These are phyloP conservation scores for Asterionellopsis glacialis DNA, from an alignment of 108 stramenopile species.

Conservation along the genomic window DNA sequence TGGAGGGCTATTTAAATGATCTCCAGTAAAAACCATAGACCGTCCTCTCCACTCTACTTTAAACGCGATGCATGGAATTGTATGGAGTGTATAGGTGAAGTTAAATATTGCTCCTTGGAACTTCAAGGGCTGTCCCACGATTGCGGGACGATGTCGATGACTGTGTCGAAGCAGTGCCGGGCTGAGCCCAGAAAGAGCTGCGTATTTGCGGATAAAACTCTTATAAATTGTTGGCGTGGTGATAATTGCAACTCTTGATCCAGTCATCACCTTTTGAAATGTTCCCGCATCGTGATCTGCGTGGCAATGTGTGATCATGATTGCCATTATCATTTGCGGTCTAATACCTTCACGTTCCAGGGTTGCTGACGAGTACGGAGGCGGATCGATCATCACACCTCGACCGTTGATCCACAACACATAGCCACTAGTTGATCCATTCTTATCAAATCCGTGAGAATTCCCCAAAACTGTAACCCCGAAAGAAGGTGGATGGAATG, in stretches of 20 bases:
- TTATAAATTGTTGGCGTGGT: slow-evolving; percentile 94
- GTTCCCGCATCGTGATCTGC: slow-evolving; percentile 95
- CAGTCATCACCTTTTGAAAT: slow-evolving; percentile 91
- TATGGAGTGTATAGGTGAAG: slow-evolving; percentile 89
- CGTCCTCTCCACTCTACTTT: slow-evolving; percentile 86
- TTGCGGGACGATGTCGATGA: slow-evolving; percentile 84
- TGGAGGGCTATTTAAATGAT: slow-evolving; percentile 88
- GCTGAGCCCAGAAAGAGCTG: slow-evolving; percentile 83
- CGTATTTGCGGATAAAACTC: slow-evolving; percentile 93
- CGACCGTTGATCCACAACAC: slow-evolving; percentile 94
- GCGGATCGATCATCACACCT: slow-evolving; percentile 95
- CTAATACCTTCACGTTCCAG: slow-evolving; percentile 84
- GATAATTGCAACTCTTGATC: slow-evolving; percentile 82
- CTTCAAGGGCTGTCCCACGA: slow-evolving; percentile 81
- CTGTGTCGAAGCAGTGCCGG: slow-evolving; percentile 72
- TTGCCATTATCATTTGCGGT: slow-evolving; percentile 84
- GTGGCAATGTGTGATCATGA: slow-evolving; percentile 92
- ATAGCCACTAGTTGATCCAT: slow-evolving; percentile 90
- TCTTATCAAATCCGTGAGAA: slow-evolving; percentile 92
- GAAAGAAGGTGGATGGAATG: slow-evolving; percentile 89
- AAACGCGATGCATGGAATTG: slow-evolving; percentile 91
- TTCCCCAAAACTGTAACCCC: slow-evolving; percentile 91
- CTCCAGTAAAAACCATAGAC: slow-evolving; percentile 89
- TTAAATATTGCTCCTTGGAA: slow-evolving; percentile 87
- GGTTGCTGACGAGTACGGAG: slow-evolving; percentile 86